Evolutionary conservation across 2,329 filamentous ascomycete genomes (phyloP), one percentile per base, ranked within the genome.

Genomic region (Neonectria faginata): DNA sequence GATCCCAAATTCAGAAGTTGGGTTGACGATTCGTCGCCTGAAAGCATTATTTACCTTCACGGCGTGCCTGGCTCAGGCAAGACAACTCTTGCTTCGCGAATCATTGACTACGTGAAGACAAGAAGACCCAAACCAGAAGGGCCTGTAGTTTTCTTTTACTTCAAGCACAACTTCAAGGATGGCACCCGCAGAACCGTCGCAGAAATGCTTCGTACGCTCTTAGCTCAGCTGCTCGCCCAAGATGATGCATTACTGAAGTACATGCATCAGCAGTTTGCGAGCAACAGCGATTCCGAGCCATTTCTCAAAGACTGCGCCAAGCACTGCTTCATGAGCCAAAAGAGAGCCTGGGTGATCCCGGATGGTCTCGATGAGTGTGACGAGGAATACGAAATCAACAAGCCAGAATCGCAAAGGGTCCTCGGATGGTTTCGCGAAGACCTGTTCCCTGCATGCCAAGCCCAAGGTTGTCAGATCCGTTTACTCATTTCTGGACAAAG

Each of bases 301-400:
- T 48, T 48, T 27, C 44, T 48, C 20, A 27, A 27, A 27, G 44
- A n/a, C 5, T 48, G 44, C 22, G 22, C 22, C 16, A 29, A n/a
- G 12, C 22, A 27, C 22, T 48, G 44, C 16, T n/a, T 48, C 11
- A 48, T 48, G 22, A 48, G 11, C 14, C 45, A 48, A n/a, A 48
- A 48, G 12, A 14, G 45, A 27, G 45, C n/a, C 22, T 48, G 45
- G 25, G 60, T 83, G 5, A 72, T 82, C 0, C 64, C 83, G 25
- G 80, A 83, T 62, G 71, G 72, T 0, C 51, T 75, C 0, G 72
- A 76, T n/a, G 72, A 77, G 57, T 76, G 72, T 27, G 68, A 72
- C 5, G 9, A 53, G 6, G 75, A 80, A 6, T 59, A 72, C 2
- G 75, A 81, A 54, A 66, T 78, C 18, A 53, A 61, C 14, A 48